Conservation (phyloP, 148 eudicot species). For the Silene conica region DNA sequence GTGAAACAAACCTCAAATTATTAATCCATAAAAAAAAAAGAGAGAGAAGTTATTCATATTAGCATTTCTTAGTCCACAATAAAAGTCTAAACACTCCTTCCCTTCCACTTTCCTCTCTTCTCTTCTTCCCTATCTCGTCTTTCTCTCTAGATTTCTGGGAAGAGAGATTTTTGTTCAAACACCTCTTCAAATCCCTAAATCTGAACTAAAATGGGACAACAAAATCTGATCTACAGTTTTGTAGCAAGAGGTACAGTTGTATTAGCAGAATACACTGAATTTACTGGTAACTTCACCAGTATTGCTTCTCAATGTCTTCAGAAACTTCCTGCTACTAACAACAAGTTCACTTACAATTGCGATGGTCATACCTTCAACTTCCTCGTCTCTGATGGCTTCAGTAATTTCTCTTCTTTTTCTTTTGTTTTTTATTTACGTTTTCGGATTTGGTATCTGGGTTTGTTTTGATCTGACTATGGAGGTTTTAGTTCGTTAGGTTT, state of each 20-base stretch:
- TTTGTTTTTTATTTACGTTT: not conserved
- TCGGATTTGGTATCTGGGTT: not conserved
- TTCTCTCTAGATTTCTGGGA: slow-evolving; percentile 4
- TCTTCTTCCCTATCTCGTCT: not conserved
- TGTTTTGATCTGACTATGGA: not conserved
- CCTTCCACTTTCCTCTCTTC: not conserved
- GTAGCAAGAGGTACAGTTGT: slow-evolving; percentile 48
- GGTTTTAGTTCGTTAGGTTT: too few species aligned
- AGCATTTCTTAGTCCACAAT: too few species aligned
- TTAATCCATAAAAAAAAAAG: too few species aligned
- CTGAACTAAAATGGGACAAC: slow-evolving; percentile 34
- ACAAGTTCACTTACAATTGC: slow-evolving; percentile 51
- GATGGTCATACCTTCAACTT: slow-evolving; percentile 53
- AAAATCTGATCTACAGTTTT: slow-evolving; percentile 49
- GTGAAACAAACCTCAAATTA: too few species aligned
- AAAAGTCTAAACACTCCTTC: too few species aligned
- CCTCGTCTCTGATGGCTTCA: slow-evolving; percentile 52
- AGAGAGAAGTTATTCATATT: too few species aligned
- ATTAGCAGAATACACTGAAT: slow-evolving; percentile 44
- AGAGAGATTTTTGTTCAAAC: not conserved
- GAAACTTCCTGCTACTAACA: slow-evolving; percentile 49
- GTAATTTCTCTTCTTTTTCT: slow-evolving; percentile 11
- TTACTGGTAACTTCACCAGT: slow-evolving; percentile 42
- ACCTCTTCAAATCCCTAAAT: not conserved
- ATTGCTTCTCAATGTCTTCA: slow-evolving; percentile 51